These are phyloP conservation scores for Ascochyta fabae DNA, from an alignment of 2,329 filamentous ascomycete genomes.

Conservation along the genomic window DNA sequence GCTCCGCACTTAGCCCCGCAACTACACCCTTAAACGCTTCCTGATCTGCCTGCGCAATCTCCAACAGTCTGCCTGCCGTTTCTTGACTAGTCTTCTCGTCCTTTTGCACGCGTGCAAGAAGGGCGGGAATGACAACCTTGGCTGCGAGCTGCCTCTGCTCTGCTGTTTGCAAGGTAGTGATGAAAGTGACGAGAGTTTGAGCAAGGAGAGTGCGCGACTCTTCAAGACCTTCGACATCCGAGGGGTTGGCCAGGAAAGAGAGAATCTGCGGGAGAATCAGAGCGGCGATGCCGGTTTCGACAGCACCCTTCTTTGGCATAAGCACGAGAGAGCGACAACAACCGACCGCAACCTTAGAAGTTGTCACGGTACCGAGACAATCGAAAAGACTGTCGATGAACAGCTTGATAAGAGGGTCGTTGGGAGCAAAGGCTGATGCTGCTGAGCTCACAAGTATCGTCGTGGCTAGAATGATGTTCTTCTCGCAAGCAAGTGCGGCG, in stretches of 20 bases:
- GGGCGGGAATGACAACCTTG: slow-evolving; percentile 76
- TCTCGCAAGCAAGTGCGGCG: slow-evolving; percentile 84
- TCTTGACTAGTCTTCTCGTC: slow-evolving; percentile 67
- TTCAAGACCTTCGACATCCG: slow-evolving; percentile 78
- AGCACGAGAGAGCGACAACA: slow-evolving; percentile 87
- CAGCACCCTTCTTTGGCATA: slow-evolving; percentile 56
- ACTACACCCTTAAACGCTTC: slow-evolving; percentile 76
- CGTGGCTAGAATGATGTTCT: slow-evolving; percentile 86
- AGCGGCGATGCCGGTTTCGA: slow-evolving; percentile 68
- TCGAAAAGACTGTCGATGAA: slow-evolving; percentile 84
- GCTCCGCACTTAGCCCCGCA: slow-evolving; percentile 69
- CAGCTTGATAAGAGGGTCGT: slow-evolving; percentile 74
- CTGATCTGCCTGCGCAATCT: slow-evolving; percentile 80
- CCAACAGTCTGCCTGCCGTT: slow-evolving; percentile 77
- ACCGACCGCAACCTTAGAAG: slow-evolving; percentile 86
- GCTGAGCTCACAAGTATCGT: slow-evolving; percentile 89
- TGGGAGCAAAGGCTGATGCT: slow-evolving; percentile 73
- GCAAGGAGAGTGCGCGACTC: slow-evolving; percentile 73
- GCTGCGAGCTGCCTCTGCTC: slow-evolving; percentile 62
- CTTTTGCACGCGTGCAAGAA: slow-evolving; percentile 74
- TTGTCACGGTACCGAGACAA: slow-evolving; percentile 81
- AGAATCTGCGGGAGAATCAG: slow-evolving; percentile 78
- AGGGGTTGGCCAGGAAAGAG: slow-evolving; percentile 70
- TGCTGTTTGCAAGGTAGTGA: slow-evolving; percentile 52
- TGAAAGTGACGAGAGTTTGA: slow-evolving; percentile 77